A percentile compares a stretch with the other conserved stretches of the same genome.
These are phyloP conservation scores for Euphorbia celastroides DNA, from an alignment of 441 rosid genomes.

Conservation along the genomic window DNA sequence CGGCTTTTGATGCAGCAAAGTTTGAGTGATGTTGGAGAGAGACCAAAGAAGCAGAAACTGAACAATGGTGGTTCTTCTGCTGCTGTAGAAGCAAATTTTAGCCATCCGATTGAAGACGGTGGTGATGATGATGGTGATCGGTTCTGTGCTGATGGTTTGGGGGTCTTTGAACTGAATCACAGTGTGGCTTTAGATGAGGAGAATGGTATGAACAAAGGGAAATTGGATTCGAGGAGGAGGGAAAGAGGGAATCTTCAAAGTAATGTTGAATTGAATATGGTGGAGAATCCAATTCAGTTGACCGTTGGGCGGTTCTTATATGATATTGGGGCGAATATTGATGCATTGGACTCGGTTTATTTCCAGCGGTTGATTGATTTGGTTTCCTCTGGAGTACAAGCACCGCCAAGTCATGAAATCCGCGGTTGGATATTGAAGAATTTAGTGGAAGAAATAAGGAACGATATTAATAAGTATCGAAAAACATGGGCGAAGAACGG, in stretches of 20 bases:
- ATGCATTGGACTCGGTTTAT: slow-evolving; percentile 58
- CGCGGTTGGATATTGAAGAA: slow-evolving; percentile 67
- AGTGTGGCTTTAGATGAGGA: slow-evolving; percentile 29
- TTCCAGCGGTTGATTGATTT: slow-evolving; percentile 67
- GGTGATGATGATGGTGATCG: slow-evolving; percentile 29
- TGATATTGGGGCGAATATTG: slow-evolving; percentile 76
- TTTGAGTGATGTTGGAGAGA: slow-evolving; percentile 56
- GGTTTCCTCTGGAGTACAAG: slow-evolving; percentile 46
- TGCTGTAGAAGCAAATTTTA: slow-evolving; percentile 28
- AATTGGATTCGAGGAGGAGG: slow-evolving; percentile 44
- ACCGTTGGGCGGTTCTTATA: slow-evolving; percentile 66
- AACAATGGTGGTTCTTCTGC: slow-evolving; percentile 26
- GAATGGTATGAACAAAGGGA: slow-evolving; percentile 33
- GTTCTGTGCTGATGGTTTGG: slow-evolving; percentile 21
- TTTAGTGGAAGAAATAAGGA: slow-evolving; percentile 63
- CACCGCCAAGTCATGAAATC: slow-evolving; percentile 60
- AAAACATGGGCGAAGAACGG: slow-evolving; percentile 61
- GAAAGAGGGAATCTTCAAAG: slow-evolving; percentile 24
- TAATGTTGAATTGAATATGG: slow-evolving; percentile 24
- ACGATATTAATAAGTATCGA: slow-evolving; percentile 37
- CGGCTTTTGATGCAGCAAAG: slow-evolving; percentile 52
- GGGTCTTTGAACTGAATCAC: slow-evolving; percentile 25
- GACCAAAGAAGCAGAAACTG: slow-evolving; percentile 48
- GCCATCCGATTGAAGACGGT: slow-evolving; percentile 25
- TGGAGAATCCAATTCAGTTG: slow-evolving; percentile 37